Conservation (phyloP, 2,329 filamentous ascomycete genomes). For the Neopestalotiopsis sp. region DNA sequence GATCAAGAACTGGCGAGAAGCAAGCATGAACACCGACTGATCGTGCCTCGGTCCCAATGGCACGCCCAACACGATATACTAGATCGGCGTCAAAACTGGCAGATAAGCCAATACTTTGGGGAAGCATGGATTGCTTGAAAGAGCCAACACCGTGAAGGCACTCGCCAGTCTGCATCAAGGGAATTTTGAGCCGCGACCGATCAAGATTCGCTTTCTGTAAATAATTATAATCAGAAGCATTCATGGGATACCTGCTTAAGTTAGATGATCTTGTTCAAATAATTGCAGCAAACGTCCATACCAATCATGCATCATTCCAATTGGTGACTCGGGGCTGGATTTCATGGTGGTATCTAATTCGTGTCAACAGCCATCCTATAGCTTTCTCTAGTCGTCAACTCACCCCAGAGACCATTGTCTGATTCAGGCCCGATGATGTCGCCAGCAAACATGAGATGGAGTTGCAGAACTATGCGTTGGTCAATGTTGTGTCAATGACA, state of each 20-base stretch:
- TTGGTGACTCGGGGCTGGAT: slow-evolving; percentile 42
- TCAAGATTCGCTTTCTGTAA: slow-evolving; percentile 44
- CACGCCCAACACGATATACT: slow-evolving; percentile 46
- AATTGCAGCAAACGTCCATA: slow-evolving; percentile 14
- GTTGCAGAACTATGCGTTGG: slow-evolving; percentile 40
- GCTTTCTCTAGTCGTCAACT: slow-evolving; percentile 8
- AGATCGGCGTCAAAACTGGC: slow-evolving; percentile 48
- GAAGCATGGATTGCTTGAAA: slow-evolving; percentile 52
- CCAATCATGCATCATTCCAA: slow-evolving; percentile 50
- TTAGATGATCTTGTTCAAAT: neutral
- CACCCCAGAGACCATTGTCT: slow-evolving; percentile 44
- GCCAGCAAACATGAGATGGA: slow-evolving; percentile 50
- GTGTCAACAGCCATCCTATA: neutral
- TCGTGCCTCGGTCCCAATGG: slow-evolving; percentile 48
- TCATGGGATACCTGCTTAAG: slow-evolving; percentile 42
- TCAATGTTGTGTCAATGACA: slow-evolving; percentile 15
- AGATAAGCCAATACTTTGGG: slow-evolving; percentile 46
- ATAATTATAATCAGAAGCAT: slow-evolving; percentile 47
- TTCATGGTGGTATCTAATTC: slow-evolving; percentile 39
- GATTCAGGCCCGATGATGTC: slow-evolving; percentile 45
- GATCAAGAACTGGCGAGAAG: slow-evolving; percentile 48
- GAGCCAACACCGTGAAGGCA: slow-evolving; percentile 51
- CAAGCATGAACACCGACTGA: slow-evolving; percentile 51
- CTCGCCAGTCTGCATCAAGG: slow-evolving; percentile 48
- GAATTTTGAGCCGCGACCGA: slow-evolving; percentile 44